Conservation (phyloP, 2,329 filamentous ascomycete genomes). For the Diaporthe amygdali region DNA sequence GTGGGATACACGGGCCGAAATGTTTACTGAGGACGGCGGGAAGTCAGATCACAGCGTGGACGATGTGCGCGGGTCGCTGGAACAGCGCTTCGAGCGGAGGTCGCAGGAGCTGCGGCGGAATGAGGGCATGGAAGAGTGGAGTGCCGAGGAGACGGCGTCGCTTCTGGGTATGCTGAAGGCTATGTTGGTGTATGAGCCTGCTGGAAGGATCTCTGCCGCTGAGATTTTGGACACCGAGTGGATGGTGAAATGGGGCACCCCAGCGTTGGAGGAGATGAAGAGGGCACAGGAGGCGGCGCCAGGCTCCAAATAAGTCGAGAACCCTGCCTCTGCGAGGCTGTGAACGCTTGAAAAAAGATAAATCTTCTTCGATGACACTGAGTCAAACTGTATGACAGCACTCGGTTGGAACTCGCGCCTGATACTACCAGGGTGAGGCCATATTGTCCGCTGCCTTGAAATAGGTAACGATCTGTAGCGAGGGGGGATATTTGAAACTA, state of each 20-base stretch:
- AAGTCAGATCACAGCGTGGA: neutral
- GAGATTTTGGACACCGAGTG: neutral
- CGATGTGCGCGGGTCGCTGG: neutral
- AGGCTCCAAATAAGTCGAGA: no score
- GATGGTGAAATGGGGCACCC: neutral
- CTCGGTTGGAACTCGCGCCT: no score
- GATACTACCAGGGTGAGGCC: no score
- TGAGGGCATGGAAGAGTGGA: neutral
- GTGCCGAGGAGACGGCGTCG: neutral
- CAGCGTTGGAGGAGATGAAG: neutral
- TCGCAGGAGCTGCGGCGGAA: neutral
- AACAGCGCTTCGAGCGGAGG: neutral
- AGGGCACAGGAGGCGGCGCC: no score
- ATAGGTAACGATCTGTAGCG: no score
- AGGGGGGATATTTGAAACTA: no score
- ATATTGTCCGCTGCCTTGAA: no score
- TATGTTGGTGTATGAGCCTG: neutral
- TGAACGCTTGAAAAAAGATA: no score
- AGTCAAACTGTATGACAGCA: no score
- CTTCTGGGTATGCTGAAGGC: neutral
- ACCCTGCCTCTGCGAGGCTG: no score
- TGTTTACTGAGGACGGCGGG: neutral
- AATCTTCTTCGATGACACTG: no score
- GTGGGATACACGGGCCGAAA: neutral
- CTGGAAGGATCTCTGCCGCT: neutral